Base-by-base conservation (phyloP, 192 early-diverging fungal species). In the Coemansia sp. region DNA sequence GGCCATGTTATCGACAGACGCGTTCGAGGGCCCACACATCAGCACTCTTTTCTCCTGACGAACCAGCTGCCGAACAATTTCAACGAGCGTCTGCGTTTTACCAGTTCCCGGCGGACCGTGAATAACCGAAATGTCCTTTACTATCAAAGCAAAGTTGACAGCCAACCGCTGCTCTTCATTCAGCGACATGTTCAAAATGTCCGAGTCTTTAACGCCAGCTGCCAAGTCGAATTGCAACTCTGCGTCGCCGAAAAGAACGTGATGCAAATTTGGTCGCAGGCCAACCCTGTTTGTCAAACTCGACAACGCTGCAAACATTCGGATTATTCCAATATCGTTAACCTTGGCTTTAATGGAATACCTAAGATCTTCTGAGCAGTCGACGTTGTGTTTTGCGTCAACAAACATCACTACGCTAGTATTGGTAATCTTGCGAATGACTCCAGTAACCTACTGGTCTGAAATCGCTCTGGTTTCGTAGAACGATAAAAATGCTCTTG, bases 61-160 rank as follows among this genome's bases (percentile, higher is more conserved):
- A 3, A 64, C 69, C 2, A 97, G 77, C 66, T 92, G 93, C 27
- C 91, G 85, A 22, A 97, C 83, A 11, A 95, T 79, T 69, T 95
- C 95, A 8, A 97, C 87, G 9, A 92, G 58, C 16, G 92, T 93
- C 60, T 92, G 85, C 2, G 94, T 97, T 70, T 97, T 95, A 29
- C 94, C 94, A 11, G 92, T 93, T 26, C 89, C 90, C n/a, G 91
- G 91, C 19, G 93, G 93, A 21, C 93, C 92, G 62, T 95, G 93
- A 37, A 93, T 85, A 39, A 95, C 72, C 3, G 89, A 86, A 1
- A 93, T 62, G 3, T 92, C 85, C n/a, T 84, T 62, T 0, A 90
- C 82, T 0, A 65, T 67, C 21, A 92, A 62, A 0, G 87, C 85
- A 52, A 84, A 82, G 10, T 62, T 62, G 1, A 95, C 87, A 0